Percentiles rank a stretch among this genome's conserved stretches.
Conservation (phyloP, 495 filamentous ascomycete species). For the Aspergillus asperescens region DNA sequence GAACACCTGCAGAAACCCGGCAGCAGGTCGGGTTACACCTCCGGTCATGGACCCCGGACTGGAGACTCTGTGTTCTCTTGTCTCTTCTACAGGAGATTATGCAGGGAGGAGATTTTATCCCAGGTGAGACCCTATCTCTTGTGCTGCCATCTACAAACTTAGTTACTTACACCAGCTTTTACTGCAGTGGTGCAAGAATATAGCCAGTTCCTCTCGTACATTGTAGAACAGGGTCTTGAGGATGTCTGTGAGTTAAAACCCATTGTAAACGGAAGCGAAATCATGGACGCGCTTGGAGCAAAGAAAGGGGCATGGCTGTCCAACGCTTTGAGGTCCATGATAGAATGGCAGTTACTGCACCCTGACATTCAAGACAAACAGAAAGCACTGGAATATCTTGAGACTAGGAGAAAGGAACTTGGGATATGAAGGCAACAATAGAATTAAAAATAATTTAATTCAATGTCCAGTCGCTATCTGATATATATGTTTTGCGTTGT, state of each 20-base stretch:
- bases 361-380: conserved; percentile 56
- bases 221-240: conserved; percentile 38
- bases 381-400: conserved; percentile 61
- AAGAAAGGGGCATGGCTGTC: conserved; percentile 75
- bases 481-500: not conserved
- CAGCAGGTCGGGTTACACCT: conserved; percentile 69
- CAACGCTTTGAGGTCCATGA: conserved; percentile 60
- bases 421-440: conserved; percentile 35
- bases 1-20: conserved; percentile 38
- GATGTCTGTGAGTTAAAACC: conserved; percentile 48
- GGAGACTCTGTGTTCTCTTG: conserved; percentile 69
- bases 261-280: conserved; percentile 59
- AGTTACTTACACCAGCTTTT: not conserved
- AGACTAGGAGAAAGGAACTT: conserved; percentile 50
- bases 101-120: conserved; percentile 27
- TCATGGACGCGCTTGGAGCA: conserved; percentile 55
- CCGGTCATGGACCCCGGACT: conserved; percentile 68
- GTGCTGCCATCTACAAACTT: not conserved
- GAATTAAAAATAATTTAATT: conserved; percentile 1
- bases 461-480: not conserved
- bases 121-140: conserved; percentile 25
- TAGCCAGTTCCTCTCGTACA: conserved; percentile 39
- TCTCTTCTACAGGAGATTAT: conserved; percentile 63
- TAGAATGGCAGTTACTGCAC: conserved; percentile 83
- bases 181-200: conserved; percentile 37